phyloP scores from a whole-genome alignment of 768 basidiomycete genomes.

The Russula griseocarnosa region DNA sequence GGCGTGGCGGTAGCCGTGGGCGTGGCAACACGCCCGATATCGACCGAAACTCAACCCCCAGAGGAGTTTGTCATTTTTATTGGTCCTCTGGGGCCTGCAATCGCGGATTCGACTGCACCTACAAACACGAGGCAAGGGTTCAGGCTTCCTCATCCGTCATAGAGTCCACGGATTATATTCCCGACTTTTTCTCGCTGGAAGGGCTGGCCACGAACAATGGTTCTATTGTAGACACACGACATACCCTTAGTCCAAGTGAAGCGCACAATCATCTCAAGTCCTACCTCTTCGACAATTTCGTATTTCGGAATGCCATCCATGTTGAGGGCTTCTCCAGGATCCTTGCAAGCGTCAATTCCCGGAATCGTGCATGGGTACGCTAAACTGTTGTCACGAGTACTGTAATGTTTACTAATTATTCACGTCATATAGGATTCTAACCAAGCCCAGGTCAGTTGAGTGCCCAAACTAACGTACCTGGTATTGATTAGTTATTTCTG shows the following conservation, averaged over 20 bases:
- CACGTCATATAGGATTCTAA: constrained; percentile 28
- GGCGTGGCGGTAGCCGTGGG: constrained; percentile 22
- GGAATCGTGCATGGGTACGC: constrained; percentile 32
- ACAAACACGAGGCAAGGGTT: constrained; percentile 29
- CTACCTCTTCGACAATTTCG: constrained; percentile 31
- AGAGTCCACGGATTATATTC: constrained; percentile 6
- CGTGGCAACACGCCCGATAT: constrained; percentile 9
- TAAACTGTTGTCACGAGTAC: neutral
- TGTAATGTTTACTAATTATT: neutral
- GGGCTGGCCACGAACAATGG: constrained; percentile 29
- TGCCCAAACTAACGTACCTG: neutral
- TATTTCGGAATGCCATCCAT: constrained; percentile 29
- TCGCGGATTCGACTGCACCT: constrained; percentile 32
- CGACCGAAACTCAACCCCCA: constrained; percentile 24
- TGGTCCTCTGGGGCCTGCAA: constrained; percentile 34
- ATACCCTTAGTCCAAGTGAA: constrained; percentile 28
- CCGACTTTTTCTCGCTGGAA: constrained; percentile 31
- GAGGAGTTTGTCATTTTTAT: constrained; percentile 32
- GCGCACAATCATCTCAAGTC: constrained; percentile 33
- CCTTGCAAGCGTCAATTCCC: constrained; percentile 31
- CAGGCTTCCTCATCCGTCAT: neutral
- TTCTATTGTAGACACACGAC: constrained; percentile 14
- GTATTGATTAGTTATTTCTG: neutral
- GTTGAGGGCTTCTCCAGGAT: constrained; percentile 33
- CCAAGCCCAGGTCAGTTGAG: constrained; percentile 32